phyloP scores from a whole-genome alignment of 805 yeast genomes.

The Candida sanyiensis region DNA sequence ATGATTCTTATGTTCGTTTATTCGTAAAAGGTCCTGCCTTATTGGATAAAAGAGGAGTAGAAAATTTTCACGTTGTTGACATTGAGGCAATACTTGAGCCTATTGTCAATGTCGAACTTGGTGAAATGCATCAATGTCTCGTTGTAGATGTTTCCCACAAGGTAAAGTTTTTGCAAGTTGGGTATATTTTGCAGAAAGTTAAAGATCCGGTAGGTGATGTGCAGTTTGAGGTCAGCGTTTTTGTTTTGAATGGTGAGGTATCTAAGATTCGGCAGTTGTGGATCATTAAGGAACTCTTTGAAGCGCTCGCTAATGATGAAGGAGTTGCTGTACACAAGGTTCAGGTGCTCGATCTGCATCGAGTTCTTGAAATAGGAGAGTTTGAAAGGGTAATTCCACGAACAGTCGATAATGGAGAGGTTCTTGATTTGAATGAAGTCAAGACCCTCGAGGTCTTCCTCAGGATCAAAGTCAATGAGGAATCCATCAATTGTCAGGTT shows the following conservation, averaged over 20 bases:
- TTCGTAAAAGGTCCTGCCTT: background rate
- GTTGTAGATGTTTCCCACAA: conserved; percentile 30
- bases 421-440: conserved; percentile 21
- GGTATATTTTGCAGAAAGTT: conserved; percentile 30
- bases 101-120: conserved; percentile 25
- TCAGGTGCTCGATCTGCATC: conserved; percentile 21
- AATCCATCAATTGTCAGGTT: conserved; percentile 34
- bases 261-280: conserved; percentile 23
- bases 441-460: conserved; percentile 20
- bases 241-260: conserved; percentile 27
- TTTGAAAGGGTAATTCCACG: conserved; percentile 54
- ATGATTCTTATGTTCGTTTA: too few species aligned
- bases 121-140: conserved; percentile 29
- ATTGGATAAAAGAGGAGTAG: conserved; percentile 28
- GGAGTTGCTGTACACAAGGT: conserved; percentile 26
- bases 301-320: conserved; percentile 34
- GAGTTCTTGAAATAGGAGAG: conserved; percentile 28
- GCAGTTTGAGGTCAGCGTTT: conserved; percentile 24
- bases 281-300: conserved; percentile 27
- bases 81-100: conserved; percentile 23
- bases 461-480: conserved; percentile 37
- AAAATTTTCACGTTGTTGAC: conserved; percentile 30
- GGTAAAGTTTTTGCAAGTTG: conserved; percentile 24
- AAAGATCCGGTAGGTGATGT: conserved; percentile 29
- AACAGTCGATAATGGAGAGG: conserved; percentile 38